Conservation (phyloP, 768 basidiomycete species). For the Mycena epipterygia region DNA sequence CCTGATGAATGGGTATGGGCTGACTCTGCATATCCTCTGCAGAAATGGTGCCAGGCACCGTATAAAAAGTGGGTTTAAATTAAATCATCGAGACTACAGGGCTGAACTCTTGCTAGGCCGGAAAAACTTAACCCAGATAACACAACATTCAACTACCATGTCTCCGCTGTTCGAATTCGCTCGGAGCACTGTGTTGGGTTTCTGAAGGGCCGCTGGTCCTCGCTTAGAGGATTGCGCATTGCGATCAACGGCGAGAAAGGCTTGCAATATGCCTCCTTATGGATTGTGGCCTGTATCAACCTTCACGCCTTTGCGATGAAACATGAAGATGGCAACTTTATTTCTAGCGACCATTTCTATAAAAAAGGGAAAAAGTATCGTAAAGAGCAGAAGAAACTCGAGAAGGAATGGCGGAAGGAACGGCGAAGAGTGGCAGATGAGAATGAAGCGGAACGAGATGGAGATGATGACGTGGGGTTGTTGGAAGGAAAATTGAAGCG, state of each 20-base stretch:
- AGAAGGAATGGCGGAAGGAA: background rate
- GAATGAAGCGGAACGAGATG: background rate
- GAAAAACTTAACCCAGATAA: slow-evolving; percentile 28
- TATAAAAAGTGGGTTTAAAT: slow-evolving; percentile 39
- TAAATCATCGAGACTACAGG: background rate
- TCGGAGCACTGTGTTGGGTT: slow-evolving; percentile 49
- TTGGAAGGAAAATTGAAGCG: background rate
- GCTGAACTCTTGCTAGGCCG: background rate
- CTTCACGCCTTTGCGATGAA: slow-evolving; percentile 47
- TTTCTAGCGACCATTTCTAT: background rate
- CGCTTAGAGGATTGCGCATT: slow-evolving; percentile 41
- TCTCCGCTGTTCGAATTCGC: slow-evolving; percentile 42
- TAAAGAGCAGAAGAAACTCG: background rate
- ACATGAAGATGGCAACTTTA: slow-evolving; percentile 28
- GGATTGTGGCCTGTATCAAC: slow-evolving; percentile 49
- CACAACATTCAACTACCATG: slow-evolving; percentile 40
- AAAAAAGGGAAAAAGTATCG: background rate
- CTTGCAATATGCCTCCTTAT: slow-evolving; percentile 38
- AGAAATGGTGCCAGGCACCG: slow-evolving; percentile 39
- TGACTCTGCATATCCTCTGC: slow-evolving; percentile 48
- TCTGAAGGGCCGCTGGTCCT: slow-evolving; percentile 47
- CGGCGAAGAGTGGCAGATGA: background rate
- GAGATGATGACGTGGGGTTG: background rate
- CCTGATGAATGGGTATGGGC: slow-evolving; percentile 46
- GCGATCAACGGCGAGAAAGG: slow-evolving; percentile 38